phyloP scores from a whole-genome alignment of 345 rosid genomes.

The Toxicodendron radicans region DNA sequence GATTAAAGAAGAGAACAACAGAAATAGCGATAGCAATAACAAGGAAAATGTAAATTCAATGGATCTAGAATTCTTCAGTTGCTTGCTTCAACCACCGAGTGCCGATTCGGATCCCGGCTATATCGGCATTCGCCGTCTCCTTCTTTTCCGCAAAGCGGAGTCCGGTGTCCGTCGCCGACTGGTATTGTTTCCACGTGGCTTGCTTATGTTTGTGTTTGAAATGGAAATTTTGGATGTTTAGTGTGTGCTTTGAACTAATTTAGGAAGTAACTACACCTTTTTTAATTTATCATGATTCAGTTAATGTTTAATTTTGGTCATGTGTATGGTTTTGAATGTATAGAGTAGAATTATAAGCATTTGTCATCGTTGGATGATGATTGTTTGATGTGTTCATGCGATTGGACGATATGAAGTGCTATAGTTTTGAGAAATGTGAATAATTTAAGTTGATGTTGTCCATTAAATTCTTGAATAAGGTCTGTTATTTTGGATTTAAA shows the following conservation, averaged over 20 bases:
- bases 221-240: not conserved
- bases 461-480: not conserved
- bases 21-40: not conserved
- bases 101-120: constrained; percentile 67
- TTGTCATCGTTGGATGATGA: not conserved
- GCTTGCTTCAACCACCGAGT: constrained; percentile 72
- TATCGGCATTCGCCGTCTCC: constrained; percentile 79
- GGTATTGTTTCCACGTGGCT: constrained; percentile 31
- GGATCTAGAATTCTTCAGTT: constrained; percentile 72
- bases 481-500: not conserved
- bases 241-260: constrained; percentile 8
- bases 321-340: not conserved
- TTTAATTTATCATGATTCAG: not conserved
- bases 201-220: not conserved
- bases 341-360: not conserved
- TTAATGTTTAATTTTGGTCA: not conserved
- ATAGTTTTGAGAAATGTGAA: not conserved
- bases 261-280: not conserved
- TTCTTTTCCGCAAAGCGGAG: constrained; percentile 75
- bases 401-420: not conserved
- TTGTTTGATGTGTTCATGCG: not conserved
- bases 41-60: constrained; percentile 22
- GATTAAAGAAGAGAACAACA: constrained; percentile 18
- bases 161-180: constrained; percentile 62
- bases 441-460: too few relatives aligned